Base-by-base conservation (phyloP, 345 rosid species). In the Populus euphratica region DNA sequence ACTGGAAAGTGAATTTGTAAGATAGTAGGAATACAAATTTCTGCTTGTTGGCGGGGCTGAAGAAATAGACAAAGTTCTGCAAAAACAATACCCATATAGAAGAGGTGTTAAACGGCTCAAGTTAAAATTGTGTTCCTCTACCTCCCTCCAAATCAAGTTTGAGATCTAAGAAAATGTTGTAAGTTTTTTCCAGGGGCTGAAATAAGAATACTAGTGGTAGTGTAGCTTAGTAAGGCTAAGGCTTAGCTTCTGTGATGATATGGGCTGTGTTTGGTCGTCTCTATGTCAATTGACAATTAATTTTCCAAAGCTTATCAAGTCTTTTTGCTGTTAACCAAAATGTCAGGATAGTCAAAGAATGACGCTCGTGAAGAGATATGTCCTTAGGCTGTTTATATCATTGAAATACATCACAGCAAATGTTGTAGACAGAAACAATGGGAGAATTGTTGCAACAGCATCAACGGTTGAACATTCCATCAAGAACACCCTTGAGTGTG, bases 341-440 rank as follows among this genome's bases (percentile, higher is more conserved):
- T 63, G 20, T n/a, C 49, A 78, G 76, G 68, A 65, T 41, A 59
- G 18, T 36, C 21, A 56, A 10, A 52, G 56, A 39, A 94, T 92
- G 96, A 86, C 90, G 16, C 86, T 88, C 23, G 73, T 89, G 49
- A 93, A 93, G 88, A 88, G 97, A 68, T 89, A 90, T 27, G 89
- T 88, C 47, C 75, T 92, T 35, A 85, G 92, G 82, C 64, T 89
- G 77, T 92, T 94, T 84, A 83, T 92, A 76, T 92, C 96, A 17
- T 73, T 92, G 64, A 91, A 92, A 86, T 87, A 91, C 88, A 85
- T 93, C 50, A 91, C 94, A 14, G 95, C 91, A 29, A 92, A 95
- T 35, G 92, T 93, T 2, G 86, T 95, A 20, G 99, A 91, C 85
- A 83, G 97, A 81, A 94, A 91, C 85, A 88, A 85, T n/a, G 94